Base-by-base conservation (phyloP, 2,329 filamentous ascomycete species). In the Didymellaceae sp. region DNA sequence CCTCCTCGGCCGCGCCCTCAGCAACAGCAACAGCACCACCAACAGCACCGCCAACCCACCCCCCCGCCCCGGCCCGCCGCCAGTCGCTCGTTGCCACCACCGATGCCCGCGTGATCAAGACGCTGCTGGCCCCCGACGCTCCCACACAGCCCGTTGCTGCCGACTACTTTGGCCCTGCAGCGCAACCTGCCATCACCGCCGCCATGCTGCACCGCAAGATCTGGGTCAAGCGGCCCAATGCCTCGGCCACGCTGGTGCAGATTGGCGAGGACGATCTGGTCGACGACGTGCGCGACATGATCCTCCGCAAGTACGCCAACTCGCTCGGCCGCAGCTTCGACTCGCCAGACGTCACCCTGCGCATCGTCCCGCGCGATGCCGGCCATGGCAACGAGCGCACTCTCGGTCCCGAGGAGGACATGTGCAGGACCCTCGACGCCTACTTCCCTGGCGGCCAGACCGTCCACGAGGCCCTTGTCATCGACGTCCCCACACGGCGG, bases 291-390 rank as follows among this genome's bases (percentile, higher is more conserved):
- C 88, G 93, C 63, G 94, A 97, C 62, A 85, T 91, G 80, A 94
- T 97, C 49, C 78, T 97, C 62, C 86, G 85, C 66, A 97, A 97
- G 78, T 99, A 97, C 73, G 86, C 86, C 63, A 97, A 99, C 75
- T 95, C 91, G 11, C 80, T 99, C 20, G 93, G 93, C 41, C 86
- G 86, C 62, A 89, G 83, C 43, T 97, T 92, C 73, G 94, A 99
- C 75, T 83, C 94, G 9, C 94, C 94, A 10, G 94, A 99, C 72
- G 83, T 99, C 50, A 86, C 84, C 9, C 80, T 97, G 57, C 86
- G 89, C 57, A 89, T 97, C 61, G 72, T 82, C 13, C 84, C 89
- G n/a, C 83, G 91, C 47, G 87, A 91, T 30, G 70, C 70, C 18
- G 55, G 58, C 77, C 67, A 65, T 21, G 55, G 78, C 68, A 68